Percentiles rank a stretch among this genome's conserved stretches.
These are phyloP conservation scores for Primulina huaijiensis DNA, from an alignment of 257 asterid genomes.

Conservation along the genomic window DNA sequence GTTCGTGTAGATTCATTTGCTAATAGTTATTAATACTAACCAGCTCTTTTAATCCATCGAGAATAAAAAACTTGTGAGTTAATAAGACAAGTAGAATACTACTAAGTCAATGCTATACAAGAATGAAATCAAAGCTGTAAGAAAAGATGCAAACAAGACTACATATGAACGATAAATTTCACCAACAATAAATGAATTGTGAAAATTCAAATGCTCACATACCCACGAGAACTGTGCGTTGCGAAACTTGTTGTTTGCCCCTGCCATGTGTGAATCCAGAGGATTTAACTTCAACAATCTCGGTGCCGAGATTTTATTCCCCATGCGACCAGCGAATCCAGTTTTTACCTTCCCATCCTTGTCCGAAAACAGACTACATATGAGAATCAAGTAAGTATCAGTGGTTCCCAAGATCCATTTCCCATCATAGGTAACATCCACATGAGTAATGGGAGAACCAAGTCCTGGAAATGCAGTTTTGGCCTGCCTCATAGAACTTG, in stretches of 20 bases:
- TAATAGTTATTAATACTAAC: background rate
- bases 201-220: conserved; percentile 32
- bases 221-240: conserved; percentile 98
- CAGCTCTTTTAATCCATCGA: background rate
- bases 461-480: conserved; percentile 33
- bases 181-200: conserved; percentile 15
- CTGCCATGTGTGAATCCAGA: conserved; percentile 81
- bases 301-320: conserved; percentile 30
- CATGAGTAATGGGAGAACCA: conserved; percentile 91
- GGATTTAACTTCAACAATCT: conserved; percentile 84
- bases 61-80: background rate
- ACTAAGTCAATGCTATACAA: background rate
- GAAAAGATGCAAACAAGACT: conserved; percentile 9
- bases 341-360: conserved; percentile 80
- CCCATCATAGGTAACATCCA: conserved; percentile 95
- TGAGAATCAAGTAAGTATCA: conserved; percentile 73
- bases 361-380: conserved; percentile 75
- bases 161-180: conserved; percentile 5
- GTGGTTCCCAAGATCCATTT: conserved; percentile 97
- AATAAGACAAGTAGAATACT: background rate
- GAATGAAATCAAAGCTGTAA: conserved; percentile 3
- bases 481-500: conserved; percentile 89
- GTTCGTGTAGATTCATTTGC: too few relatives aligned
- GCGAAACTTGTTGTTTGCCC: conserved; percentile 70
- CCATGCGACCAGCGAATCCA: conserved; percentile 94